Evolutionary conservation across 2,329 filamentous ascomycete genomes (phyloP), one percentile per base, ranked within the genome.

Genomic region (Aureobasidium namibiae): DNA sequence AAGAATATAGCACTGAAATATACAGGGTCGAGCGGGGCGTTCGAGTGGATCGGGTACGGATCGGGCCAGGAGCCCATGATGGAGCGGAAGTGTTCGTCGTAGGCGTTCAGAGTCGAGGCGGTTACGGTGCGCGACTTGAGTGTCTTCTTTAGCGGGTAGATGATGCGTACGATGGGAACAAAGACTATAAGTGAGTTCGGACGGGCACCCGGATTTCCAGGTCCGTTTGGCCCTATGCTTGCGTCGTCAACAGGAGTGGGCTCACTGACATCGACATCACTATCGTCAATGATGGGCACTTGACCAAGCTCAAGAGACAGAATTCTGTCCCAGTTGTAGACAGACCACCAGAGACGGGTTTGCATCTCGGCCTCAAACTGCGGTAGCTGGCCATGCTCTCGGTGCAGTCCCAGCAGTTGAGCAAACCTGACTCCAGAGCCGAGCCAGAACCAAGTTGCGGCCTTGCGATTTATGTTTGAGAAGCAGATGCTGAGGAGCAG

Each of bases 311-410:
- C 92, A 13, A 95, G 77, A 0, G 90, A 86, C 52, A 95, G 76
- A 26, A 89, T 81, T 63, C 84, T 84, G 74, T 99, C 94, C 75
- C 92, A 85, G 45, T 90, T 84, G 73, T 97, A 97, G 60, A 96
- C 83, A 14, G 89, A 85, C 91, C 94, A 99, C 92, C 92, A 99
- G 2, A 94, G 83, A 59, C 92, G 82, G 62, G 89, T 84, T 58
- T 92, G 84, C 84, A 92, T 91, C 72, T 97, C 92, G 11, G 83
- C 83, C 67, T 96, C 91, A 14, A 95, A 77, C 1, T 85, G 79
- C 2, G 88, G 81, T 80, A 87, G 90, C 0, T 85, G 80, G 0
- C 86, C 87, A 1, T 83, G 82, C 66, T 95, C 89, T 7, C 82
- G 77, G 67, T 96, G 87, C 10, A 97, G 77, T 0, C 89, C 89